phyloP scores from a whole-genome alignment of 345 rosid species.

The Brassica cretica region DNA sequence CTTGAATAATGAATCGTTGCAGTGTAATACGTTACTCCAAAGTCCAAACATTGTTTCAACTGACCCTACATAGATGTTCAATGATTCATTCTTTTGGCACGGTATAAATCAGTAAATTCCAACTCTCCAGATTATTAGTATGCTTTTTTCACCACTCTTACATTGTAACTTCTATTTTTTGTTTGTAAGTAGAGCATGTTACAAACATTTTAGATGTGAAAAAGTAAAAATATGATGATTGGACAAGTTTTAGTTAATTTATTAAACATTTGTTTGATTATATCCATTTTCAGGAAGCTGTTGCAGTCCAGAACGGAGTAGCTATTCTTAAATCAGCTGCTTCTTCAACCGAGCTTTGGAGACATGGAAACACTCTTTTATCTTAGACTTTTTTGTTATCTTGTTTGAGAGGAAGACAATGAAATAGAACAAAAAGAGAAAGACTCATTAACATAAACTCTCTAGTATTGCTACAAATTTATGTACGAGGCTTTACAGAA shows the following conservation, averaged over 20 bases:
- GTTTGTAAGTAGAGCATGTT: background rate
- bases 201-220: background rate
- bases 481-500: background rate
- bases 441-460: background rate
- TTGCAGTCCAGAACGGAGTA: slow-evolving; percentile 30
- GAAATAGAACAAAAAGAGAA: background rate
- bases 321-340: slow-evolving; percentile 12
- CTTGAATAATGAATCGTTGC: background rate
- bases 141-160: too few species aligned
- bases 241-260: background rate
- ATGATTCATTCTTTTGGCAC: background rate
- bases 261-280: background rate
- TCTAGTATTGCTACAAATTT: background rate
- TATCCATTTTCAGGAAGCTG: slow-evolving; percentile 25
- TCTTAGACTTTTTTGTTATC: background rate
- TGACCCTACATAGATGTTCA: background rate
- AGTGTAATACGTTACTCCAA: background rate
- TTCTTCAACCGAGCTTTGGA: background rate
- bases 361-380: background rate
- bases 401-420: background rate
- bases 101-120: background rate
- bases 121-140: background rate
- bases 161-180: too few species aligned
- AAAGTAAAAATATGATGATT: background rate
- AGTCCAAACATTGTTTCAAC: too few species aligned